Base-by-base conservation (phyloP, 2,329 filamentous ascomycete species). In the Madurella mycetomatis region DNA sequence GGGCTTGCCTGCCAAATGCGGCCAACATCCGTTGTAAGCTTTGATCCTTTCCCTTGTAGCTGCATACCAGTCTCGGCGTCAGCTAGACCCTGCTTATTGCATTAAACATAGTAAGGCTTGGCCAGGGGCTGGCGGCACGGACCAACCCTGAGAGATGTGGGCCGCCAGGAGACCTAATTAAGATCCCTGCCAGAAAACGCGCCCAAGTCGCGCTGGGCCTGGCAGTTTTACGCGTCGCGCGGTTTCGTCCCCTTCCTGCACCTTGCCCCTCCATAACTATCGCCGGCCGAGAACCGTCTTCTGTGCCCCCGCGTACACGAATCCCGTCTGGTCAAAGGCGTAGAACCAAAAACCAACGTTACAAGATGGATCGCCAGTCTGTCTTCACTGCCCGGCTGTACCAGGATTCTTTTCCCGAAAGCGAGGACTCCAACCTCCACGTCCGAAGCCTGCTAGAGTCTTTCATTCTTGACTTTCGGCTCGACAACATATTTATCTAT, bases 401-500 rank as follows among this genome's bases (percentile, higher is more conserved):
- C 64, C 83, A 84, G 62, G 80, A 85, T 54, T 83, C 80, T 62
- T 80, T 80, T 59, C 82, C 84, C 64, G 81, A 84, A 41, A 80
- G 77, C 56, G 82, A 86, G 61, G 87, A 92, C 67, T 86, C 82
- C 54, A 81, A 86, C 55, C 78, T 83, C 25, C 83, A 90, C 66
- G 78, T 92, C 47, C 90, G 94, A 69, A 81, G 83, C 55, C 85
- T 90, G 67, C 82, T 99, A 57, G 85, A 94, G 67, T 86, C 90
- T 57, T 99, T 99, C 70, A 86, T 99, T 61, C 83, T 97, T 54
- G 89, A 92, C 63, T 99, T 96, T 69, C 85, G 92, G 67, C 83
- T 97, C 41, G 92, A 96, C 72, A 96, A 95, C 72, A 83, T 86
- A 66, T 97, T 96, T 73, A 85, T 96, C 66, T 99, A 97, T 81